Conservation (phyloP, 805 yeast species). For the Dipodascus geniculatus region DNA sequence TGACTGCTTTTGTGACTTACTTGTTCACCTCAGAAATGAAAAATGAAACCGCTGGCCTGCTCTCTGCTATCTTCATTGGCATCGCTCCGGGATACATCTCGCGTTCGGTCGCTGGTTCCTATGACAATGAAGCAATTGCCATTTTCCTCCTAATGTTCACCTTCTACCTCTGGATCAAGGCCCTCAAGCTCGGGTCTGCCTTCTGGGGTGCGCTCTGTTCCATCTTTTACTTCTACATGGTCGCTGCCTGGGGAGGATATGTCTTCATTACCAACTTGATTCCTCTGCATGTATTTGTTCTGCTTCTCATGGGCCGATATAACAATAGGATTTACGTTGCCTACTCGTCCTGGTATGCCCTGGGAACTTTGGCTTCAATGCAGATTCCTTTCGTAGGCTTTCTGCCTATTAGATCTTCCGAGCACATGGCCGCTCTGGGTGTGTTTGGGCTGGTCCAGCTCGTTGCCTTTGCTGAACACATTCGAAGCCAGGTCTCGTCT, state of each 20-base stretch:
- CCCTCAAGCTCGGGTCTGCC: conserved; percentile 82
- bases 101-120: conserved; percentile 98
- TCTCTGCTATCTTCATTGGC: conserved; percentile 94
- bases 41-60: conserved; percentile 75
- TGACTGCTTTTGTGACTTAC: conserved; percentile 86
- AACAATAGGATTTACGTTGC: conserved; percentile 73
- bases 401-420: conserved; percentile 91
- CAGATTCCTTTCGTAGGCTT: conserved; percentile 98
- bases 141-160: conserved; percentile 92
- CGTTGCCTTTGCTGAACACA: conserved; percentile 74
- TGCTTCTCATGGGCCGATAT: conserved; percentile 91
- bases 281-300: conserved; percentile 87
- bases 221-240: conserved; percentile 92
- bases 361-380: conserved; percentile 96
- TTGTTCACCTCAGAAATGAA: conserved; percentile 83
- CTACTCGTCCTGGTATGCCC: conserved; percentile 91
- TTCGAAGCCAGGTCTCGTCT: conserved; percentile 60
- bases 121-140: conserved; percentile 98
- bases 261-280: conserved; percentile 96
- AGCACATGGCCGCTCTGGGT: conserved; percentile 97
- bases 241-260: conserved; percentile 99
- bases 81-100: conserved; percentile 98
- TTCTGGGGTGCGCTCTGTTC: conserved; percentile 78
- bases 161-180: conserved; percentile 91
- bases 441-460: conserved; percentile 92